These are phyloP conservation scores for Aurinia saxatilis DNA, from an alignment of 345 rosid species.

Conservation along the genomic window DNA sequence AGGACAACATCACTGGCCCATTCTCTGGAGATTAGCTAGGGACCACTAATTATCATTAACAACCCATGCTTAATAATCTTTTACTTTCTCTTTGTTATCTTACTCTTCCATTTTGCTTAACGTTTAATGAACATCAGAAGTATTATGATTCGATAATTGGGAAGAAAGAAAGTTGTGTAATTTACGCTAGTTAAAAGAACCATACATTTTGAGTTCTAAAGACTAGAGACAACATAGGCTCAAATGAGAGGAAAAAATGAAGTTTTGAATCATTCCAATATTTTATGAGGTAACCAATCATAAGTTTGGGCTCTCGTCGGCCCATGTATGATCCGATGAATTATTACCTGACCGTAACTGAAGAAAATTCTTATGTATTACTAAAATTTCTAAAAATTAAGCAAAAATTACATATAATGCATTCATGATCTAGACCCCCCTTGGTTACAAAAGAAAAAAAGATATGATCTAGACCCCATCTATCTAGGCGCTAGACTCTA, in stretches of 20 bases:
- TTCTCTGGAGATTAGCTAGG: constrained; percentile 10
- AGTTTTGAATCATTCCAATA: too few relatives aligned
- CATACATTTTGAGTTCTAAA: background rate
- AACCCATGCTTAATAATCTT: constrained; percentile 6
- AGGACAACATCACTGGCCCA: constrained; percentile 19
- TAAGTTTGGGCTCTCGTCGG: background rate
- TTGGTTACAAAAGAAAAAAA: too few relatives aligned
- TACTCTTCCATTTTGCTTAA: constrained; percentile 11
- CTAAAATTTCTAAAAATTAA: too few relatives aligned
- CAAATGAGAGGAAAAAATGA: background rate
- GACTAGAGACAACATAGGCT: background rate
- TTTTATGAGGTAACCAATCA: too few relatives aligned
- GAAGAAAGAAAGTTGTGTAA: background rate
- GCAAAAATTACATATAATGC: too few relatives aligned
- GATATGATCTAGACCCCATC: too few relatives aligned
- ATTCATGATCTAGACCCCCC: too few relatives aligned
- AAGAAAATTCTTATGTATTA: too few relatives aligned
- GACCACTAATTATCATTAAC: constrained; percentile 15
- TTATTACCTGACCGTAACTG: too few relatives aligned
- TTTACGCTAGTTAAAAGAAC: background rate
- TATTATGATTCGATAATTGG: background rate
- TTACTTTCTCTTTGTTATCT: background rate
- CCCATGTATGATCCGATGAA: background rate
- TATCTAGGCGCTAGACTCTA: too few relatives aligned
- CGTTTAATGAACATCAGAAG: constrained; percentile 8